Percentiles rank a stretch among this genome's conserved stretches.
phyloP scores from a whole-genome alignment of 2,329 filamentous ascomycete genomes.

The Xylariaceae sp. region DNA sequence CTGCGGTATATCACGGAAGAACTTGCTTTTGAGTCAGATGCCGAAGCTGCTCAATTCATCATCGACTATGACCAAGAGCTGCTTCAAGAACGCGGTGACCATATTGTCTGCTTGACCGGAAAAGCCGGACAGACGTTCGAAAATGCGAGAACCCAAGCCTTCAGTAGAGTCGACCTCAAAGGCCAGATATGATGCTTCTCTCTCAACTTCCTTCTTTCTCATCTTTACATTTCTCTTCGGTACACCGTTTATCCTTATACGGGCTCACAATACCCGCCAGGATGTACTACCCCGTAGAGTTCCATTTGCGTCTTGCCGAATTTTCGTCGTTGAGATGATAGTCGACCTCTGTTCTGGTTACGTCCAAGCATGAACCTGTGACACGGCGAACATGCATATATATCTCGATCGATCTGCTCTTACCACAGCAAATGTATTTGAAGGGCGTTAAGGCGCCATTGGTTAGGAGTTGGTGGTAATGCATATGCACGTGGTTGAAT shows the following conservation, averaged over 20 bases:
- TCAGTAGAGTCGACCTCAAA: constrained; percentile 93
- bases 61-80: constrained; percentile 78
- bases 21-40: constrained; percentile 92
- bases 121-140: constrained; percentile 81
- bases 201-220: constrained; percentile 31
- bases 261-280: constrained; percentile 15
- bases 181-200: constrained; percentile 77
- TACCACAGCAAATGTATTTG: constrained; percentile 9
- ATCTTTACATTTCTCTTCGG: constrained; percentile 25
- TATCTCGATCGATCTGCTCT: constrained; percentile 29
- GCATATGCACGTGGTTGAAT: constrained; percentile 15
- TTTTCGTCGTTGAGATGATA: constrained; percentile 11
- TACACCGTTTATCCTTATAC: constrained; percentile 5
- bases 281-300: constrained; percentile 23
- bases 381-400: constrained; percentile 25
- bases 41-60: constrained; percentile 90
- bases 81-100: constrained; percentile 77
- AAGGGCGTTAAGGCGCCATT: constrained; percentile 11
- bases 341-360: constrained; percentile 28
- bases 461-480: constrained; percentile 15
- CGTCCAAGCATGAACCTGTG: constrained; percentile 30
- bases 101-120: constrained; percentile 74
- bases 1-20: constrained; percentile 94
- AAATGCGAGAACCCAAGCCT: constrained; percentile 72
- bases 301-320: not conserved